Base-by-base conservation (phyloP, 1,284 basidiomycete genomes). In the Moesziomyces sp. region DNA sequence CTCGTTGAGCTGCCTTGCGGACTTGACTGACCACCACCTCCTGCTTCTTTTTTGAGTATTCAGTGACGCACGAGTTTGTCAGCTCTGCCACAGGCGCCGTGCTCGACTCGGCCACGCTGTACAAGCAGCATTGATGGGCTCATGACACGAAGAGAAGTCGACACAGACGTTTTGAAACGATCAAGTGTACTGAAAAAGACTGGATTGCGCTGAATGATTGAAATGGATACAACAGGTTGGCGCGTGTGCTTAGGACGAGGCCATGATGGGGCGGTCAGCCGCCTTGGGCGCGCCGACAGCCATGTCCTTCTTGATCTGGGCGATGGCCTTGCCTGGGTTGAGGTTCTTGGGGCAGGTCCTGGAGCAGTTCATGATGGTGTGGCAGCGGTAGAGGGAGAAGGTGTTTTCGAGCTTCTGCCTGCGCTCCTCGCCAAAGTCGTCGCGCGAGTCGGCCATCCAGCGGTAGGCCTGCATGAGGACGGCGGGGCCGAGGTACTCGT, bases 391-490 rank as follows among this genome's bases (percentile, higher is more conserved):
- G 84, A 97, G 86, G 81, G 93, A 94, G 88, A 97, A 89, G 79
- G 93, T 91, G 86, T 98, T 99, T 87, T 98, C 93, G 76, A 99
- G 88, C 85, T 90, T 91, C 85, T 95, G 93, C 87, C 91, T 93
- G 69, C 97, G 90, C 84, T 94, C 88, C 6, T 90, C 89, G 19
- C 88, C 89, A 84, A 93, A 89, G 35, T 90, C 86, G 85, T 99
- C 96, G 79, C 95, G 88, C 65, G 94, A 97, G 86, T 99, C 96
- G 11, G 95, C 94, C 85, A 99, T 97, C 96, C 96, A 99, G 79
- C 95, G 89, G 83, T 86, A 86, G n/a, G 86, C 85, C 78, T 86
- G 86, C 94, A 97, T 95, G 78, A 98, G 88, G 0, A 94, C 94
- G 10, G 95, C 96, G 7, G 96, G 96, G 50, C 96, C 95, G 51